Evolutionary conservation across 768 basidiomycete species (phyloP).

Genomic region (Phanerodontia chrysosporium): DNA sequence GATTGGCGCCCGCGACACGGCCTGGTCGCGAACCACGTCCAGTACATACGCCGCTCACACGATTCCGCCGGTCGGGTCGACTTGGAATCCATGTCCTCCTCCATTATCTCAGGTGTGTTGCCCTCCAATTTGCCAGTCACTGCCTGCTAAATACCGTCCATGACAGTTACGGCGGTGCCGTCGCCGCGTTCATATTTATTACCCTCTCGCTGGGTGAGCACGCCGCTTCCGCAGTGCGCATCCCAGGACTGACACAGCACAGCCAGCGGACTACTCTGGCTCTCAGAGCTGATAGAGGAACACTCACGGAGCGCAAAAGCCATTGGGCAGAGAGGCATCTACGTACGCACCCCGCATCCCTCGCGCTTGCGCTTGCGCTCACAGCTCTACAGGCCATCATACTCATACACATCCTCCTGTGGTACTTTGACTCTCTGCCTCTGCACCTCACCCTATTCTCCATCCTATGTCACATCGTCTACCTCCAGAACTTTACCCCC

Average conservation of each 20-base stretch:
- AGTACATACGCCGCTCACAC: neutral
- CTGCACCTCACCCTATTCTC: slow-evolving; percentile 73
- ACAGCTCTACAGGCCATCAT: slow-evolving; percentile 60
- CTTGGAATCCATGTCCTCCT: slow-evolving; percentile 46
- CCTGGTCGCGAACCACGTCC: neutral
- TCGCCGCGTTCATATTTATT: slow-evolving; percentile 84
- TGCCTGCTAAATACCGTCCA: neutral
- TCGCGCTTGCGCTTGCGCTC: neutral
- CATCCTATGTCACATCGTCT: slow-evolving; percentile 78
- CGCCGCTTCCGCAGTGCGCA: neutral
- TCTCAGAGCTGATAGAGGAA: slow-evolving; percentile 95
- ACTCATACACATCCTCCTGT: slow-evolving; percentile 69
- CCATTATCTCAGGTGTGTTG: slow-evolving; percentile 55
- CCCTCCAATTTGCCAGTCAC: slow-evolving; percentile 1
- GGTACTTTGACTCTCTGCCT: slow-evolving; percentile 79
- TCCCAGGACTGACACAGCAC: neutral
- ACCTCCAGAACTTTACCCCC: slow-evolving; percentile 87
- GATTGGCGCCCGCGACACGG: too few species aligned
- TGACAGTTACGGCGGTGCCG: slow-evolving; percentile 65
- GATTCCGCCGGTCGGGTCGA: neutral
- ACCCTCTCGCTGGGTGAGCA: slow-evolving; percentile 81
- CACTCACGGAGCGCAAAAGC: slow-evolving; percentile 78
- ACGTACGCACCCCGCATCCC: slow-evolving; percentile 49
- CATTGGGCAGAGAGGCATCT: slow-evolving; percentile 81
- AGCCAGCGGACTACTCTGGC: slow-evolving; percentile 93